Base-by-base conservation (phyloP, 768 basidiomycete species). In the Amanita inopinata region DNA sequence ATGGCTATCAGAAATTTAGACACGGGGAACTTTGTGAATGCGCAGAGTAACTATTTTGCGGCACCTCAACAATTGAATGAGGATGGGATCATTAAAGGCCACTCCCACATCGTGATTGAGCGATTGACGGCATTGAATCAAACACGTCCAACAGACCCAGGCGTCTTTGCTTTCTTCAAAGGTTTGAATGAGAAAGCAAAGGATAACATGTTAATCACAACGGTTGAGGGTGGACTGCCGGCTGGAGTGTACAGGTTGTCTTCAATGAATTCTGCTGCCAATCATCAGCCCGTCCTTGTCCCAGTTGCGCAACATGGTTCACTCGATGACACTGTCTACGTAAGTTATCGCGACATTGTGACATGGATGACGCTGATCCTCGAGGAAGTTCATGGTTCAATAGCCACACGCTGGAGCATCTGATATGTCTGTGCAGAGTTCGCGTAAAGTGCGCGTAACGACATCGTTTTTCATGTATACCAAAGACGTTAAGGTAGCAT, bases 41-140 rank as follows among this genome's bases (percentile, higher is more conserved):
- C 75, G 0, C 56, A 71, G 47, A 53, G 61, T 38, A 74, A 67
- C 49, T 77, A 73, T 57, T 78, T 73, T 46, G 61, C 67, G 24
- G 80, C 73, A 15, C 79, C 75, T 25, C 76, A 78, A 53, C 67
- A 71, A 40, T 53, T 77, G 17, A 70, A 78, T 53, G 53, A 18
- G 0, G 54, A 64, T 33, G 78, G 78, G 5, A 59, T 65, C 40
- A 71, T 81, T 53, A 59, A 69, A 43, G 78, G 74, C 1, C 73
- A 76, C 59, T 73, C 71, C 3, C 78, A 82, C 54, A 61, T 78
- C 50, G 74, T 76, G 48, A 61, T 79, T 42, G 72, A 81, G 59
- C 33, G 46, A 28, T 57, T 80, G 43, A 57, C 56, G 17, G 53
- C 70, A 25, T 58, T 71, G 18, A 56, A 57, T 24, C 62, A 67